Conservation (phyloP, 805 yeast species). For the Metschnikowia lochheadii region DNA sequence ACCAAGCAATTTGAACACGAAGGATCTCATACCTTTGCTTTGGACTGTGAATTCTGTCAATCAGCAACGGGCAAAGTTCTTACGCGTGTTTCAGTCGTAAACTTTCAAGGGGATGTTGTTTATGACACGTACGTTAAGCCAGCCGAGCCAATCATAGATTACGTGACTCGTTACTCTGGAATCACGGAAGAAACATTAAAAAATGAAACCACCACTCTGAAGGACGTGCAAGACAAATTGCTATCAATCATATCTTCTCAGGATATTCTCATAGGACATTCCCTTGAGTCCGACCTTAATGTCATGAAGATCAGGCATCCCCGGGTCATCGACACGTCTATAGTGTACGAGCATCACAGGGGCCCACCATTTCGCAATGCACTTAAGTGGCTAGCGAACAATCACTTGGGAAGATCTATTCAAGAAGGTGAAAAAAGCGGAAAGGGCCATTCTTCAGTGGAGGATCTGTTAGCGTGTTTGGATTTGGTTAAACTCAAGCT, state of each 20-base stretch:
- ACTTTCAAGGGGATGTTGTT: slow-evolving; percentile 55
- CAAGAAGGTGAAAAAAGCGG: slow-evolving; percentile 63
- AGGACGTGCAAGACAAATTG: slow-evolving; percentile 64
- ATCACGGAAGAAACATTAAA: slow-evolving; percentile 67
- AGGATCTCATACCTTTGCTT: slow-evolving; percentile 64
- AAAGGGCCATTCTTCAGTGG: slow-evolving; percentile 71
- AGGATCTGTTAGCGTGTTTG: slow-evolving; percentile 78
- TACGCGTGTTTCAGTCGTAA: slow-evolving; percentile 73
- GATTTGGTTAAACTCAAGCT: slow-evolving; percentile 71
- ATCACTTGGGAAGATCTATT: slow-evolving; percentile 52
- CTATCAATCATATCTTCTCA: slow-evolving; percentile 42
- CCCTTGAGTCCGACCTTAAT: slow-evolving; percentile 75
- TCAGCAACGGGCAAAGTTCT: slow-evolving; percentile 59
- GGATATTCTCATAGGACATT: slow-evolving; percentile 84
- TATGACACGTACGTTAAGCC: slow-evolving; percentile 81
- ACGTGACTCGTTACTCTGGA: slow-evolving; percentile 81
- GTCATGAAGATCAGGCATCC: slow-evolving; percentile 73
- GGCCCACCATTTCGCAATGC: slow-evolving; percentile 84
- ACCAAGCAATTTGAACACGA: slow-evolving; percentile 52
- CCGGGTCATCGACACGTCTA: slow-evolving; percentile 72
- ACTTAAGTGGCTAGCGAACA: slow-evolving; percentile 62
- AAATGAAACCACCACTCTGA: slow-evolving; percentile 58
- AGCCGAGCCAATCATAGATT: slow-evolving; percentile 65
- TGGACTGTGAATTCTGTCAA: slow-evolving; percentile 94
- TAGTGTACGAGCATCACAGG: slow-evolving; percentile 70